Evolutionary conservation across 129 eudicot species (phyloP), one percentile per base, ranked within the genome.

Genomic region (Chrysanthemum seticuspe): DNA sequence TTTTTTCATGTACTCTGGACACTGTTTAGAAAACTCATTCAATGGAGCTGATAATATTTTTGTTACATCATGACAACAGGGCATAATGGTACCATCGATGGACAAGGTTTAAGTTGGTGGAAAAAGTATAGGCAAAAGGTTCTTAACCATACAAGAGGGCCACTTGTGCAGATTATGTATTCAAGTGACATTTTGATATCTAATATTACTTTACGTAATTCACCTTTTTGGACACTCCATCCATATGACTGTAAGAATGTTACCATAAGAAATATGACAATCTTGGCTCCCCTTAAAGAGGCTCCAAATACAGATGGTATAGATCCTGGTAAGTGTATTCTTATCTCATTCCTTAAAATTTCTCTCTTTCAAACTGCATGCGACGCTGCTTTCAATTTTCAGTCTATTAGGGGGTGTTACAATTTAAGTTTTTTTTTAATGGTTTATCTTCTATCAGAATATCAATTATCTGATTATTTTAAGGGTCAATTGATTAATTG

Each of bases 51-150:
- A 76, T 79, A 31, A 63, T 69, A 53, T 70, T 3, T 29, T 73
- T 68, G 66, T 63, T 72, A 64, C 47, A 73, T 77, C 7, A 15
- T 75, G 75, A 71, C 49, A 72, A 76, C 91, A 89, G 96, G 96
- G 71, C 78, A 89, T 72, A 89, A 89, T 69, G 96, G 99, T 74
- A 94, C 99, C 59, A 94, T 94, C 68, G 84, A 90, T 71, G 99
- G 98, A n/a, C 99, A 90, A 84, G 99, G 99, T 72, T 88, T 86
- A 81, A 71, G 91, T 84, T 94, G 99, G 99, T 94, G 99, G 99
- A 88, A 80, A 74, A 88, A 87, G 64, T 88, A 84, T 49, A 77
- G 85, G 3, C 87, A 80, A 60, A 94, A 86, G 85, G 93, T 88
- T 81, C 96, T 94, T 49, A 94, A 94, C 78, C 79, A 90, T 79